A percentile compares a stretch with the other conserved stretches of the same genome.
Conservation (phyloP, 1,139 yeast genomes). For the Scheffersomyces quercinus region DNA sequence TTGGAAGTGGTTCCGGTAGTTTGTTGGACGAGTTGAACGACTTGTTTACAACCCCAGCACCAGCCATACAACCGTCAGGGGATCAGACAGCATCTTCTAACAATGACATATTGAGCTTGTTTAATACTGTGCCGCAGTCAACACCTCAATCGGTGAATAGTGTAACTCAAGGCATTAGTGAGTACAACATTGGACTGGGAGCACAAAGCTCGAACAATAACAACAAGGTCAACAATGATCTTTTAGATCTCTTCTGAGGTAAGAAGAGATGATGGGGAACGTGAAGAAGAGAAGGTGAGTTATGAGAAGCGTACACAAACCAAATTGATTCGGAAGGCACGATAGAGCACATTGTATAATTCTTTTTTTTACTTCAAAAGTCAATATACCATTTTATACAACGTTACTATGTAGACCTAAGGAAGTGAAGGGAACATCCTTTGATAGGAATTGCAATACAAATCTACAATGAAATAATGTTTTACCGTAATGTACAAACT, state of each 20-base stretch:
- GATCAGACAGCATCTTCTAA: conserved; percentile 16
- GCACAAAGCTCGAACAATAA: conserved; percentile 4
- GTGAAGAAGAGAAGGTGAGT: no score
- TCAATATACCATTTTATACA: no score
- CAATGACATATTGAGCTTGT: conserved; percentile 47
- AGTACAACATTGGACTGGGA: conserved; percentile 19
- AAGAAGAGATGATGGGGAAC: no score
- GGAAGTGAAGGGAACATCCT: no score
- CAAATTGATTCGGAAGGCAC: no score
- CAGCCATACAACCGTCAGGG: conserved; percentile 6
- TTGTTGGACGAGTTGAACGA: conserved; percentile 70
- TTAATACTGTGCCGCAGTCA: conserved; percentile 23
- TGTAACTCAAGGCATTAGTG: conserved; percentile 19
- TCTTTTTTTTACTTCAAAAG: no score
- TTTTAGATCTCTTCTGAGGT: conserved; percentile 55
- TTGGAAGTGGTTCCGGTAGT: conserved; percentile 16
- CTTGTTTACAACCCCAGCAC: conserved; percentile 49
- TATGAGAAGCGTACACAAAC: no score
- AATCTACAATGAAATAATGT: no score
- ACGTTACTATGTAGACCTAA: no score
- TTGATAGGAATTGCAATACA: no score
- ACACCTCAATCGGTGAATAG: conserved; percentile 6
- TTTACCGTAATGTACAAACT: no score
- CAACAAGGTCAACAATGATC: conserved; percentile 41
- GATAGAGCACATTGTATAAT: no score